Base-by-base conservation (phyloP, 441 rosid species). In the Kokia cookei region DNA sequence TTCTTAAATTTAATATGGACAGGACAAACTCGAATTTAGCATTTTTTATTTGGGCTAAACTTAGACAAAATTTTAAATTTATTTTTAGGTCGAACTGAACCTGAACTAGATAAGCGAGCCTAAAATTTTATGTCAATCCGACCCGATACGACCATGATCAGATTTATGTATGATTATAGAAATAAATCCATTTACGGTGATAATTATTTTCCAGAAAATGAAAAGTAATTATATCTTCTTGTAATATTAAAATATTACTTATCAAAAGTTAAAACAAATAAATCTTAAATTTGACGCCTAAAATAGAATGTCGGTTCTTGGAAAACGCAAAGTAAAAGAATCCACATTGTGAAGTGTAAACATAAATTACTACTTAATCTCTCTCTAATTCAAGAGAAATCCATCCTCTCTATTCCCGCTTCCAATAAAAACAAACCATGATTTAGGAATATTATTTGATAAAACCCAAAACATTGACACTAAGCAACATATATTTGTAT, bases 271-370 rank as follows among this genome's bases (percentile, higher is more conserved):
- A 47, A 65, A 47, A 26, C 22, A 47, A n/a, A 67, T 67, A 2
- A 26, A 67, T 57, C 47, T 69, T 45, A 57, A 57, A 72, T 43
- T 68, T 69, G 53, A 72, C 74, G 78, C 85, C 82, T 73, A 55
- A 73, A 78, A 65, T 73, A 50, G 79, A 82, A 83, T 75, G 82
- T 76, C 65, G 66, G 70, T 73, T 73, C 77, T 71, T 24, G 37
- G 65, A 69, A 76, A 64, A 64, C 6, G 64, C 29, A 10, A 55
- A 22, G 60, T 10, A 63, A 63, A 79, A 82, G 82, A 81, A 77
- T 82, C 83, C 62, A 57, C 74, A 8, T 71, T 62, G 77, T 79
- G 60, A 79, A 75, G 45, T 47, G 59, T 47, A 60, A 69, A 72
- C 61, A 78, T 75, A 67, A 62, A 82, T 73, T 59, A 77, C 42